These are phyloP conservation scores for Nicotiana tabacum DNA, from an alignment of 257 asterid species.

Conservation along the genomic window DNA sequence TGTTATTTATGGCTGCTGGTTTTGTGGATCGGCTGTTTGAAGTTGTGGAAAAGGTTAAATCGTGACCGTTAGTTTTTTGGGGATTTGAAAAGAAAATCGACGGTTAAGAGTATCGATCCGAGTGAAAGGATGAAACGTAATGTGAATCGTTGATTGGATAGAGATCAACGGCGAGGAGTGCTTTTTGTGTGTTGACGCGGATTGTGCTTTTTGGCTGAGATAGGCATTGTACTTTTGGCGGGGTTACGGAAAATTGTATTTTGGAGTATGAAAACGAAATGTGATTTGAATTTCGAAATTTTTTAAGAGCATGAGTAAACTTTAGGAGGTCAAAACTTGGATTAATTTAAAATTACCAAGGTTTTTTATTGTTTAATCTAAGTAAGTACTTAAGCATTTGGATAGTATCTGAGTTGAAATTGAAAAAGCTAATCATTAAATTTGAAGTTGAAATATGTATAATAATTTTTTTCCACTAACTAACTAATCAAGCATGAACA, in stretches of 20 bases:
- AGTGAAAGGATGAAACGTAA: background rate
- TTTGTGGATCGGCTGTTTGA: background rate
- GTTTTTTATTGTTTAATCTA: too few species aligned
- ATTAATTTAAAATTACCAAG: too few species aligned
- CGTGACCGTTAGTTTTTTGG: slow-evolving; percentile 4
- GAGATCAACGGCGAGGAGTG: background rate
- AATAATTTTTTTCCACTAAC: too few species aligned
- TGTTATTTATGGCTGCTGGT: background rate
- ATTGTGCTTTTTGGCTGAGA: slow-evolving; percentile 24
- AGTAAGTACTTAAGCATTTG: too few species aligned
- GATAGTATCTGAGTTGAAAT: too few species aligned
- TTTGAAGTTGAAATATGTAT: too few species aligned
- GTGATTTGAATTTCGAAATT: background rate
- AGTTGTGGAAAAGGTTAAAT: slow-evolving; percentile 8
- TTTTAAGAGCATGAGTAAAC: background rate
- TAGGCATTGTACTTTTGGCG: background rate
- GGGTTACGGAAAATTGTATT: background rate
- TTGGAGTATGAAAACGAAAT: background rate
- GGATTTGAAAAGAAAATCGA: background rate
- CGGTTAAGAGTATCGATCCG: slow-evolving; percentile 8
- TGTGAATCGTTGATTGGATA: background rate
- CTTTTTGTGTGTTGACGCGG: background rate
- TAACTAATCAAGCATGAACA: too few species aligned
- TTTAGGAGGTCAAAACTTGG: background rate
- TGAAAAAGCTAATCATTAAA: too few species aligned